Evolutionary conservation across 768 basidiomycete genomes (phyloP).

Genomic region (Rhizopogon roseolus): DNA sequence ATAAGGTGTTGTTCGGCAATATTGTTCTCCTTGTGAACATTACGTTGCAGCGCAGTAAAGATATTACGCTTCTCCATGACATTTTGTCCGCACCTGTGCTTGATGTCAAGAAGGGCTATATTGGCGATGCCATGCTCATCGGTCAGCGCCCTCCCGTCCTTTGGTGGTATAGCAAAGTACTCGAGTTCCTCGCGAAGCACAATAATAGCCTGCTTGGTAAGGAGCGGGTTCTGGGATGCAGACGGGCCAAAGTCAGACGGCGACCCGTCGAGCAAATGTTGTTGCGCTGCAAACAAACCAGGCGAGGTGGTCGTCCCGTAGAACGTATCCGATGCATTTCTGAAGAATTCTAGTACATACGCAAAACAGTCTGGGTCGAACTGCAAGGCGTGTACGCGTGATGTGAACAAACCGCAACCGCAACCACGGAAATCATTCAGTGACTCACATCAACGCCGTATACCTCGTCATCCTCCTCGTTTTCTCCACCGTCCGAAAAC

Average conservation of each 20-base stretch:
- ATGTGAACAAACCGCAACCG: not conserved
- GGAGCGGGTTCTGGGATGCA: conserved; percentile 82
- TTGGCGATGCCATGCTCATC: conserved; percentile 82
- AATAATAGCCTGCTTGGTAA: conserved; percentile 96
- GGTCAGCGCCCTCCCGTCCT: conserved; percentile 53
- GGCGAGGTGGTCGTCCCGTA: conserved; percentile 77
- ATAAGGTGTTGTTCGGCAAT: conserved; percentile 98
- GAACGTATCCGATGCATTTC: conserved; percentile 81
- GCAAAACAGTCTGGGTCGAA: conserved; percentile 97
- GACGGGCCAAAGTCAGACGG: conserved; percentile 56
- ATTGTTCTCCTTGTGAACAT: conserved; percentile 99
- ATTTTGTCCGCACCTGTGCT: conserved; percentile 81
- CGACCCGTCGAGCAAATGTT: conserved; percentile 66
- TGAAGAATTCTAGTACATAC: conserved; percentile 92
- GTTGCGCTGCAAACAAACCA: conserved; percentile 75
- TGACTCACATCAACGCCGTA: conserved; percentile 92
- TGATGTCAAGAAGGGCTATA: conserved; percentile 70
- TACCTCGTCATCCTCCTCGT: conserved; percentile 83
- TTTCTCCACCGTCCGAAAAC: conserved; percentile 67
- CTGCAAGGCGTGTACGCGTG: conserved; percentile 33
- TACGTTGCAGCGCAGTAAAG: conserved; percentile 96
- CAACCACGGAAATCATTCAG: conserved; percentile 3
- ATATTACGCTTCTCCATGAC: conserved; percentile 89
- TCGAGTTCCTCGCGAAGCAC: conserved; percentile 97
- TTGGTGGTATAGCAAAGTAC: conserved; percentile 94